Evolutionary conservation across 192 early-diverging fungal genomes (phyloP).

Genomic region (Backusella australiensis): DNA sequence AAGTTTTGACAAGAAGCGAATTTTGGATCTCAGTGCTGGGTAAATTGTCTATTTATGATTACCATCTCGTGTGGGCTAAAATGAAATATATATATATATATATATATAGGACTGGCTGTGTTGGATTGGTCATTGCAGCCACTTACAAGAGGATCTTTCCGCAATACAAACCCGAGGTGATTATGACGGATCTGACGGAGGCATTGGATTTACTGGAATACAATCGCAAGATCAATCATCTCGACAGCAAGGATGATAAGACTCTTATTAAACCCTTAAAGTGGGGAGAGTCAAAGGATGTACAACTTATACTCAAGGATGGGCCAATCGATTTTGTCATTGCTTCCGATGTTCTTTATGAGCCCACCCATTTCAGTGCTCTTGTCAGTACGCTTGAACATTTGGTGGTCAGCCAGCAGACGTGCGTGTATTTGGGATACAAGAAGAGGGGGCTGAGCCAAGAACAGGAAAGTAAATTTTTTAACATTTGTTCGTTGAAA

Average conservation of each 20-base stretch:
- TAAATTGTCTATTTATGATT: neutral
- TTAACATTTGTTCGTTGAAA: constrained; percentile 7
- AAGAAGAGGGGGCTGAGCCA: constrained; percentile 31
- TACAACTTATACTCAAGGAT: neutral
- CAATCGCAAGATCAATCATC: constrained; percentile 32
- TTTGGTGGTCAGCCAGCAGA: constrained; percentile 18
- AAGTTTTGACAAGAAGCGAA: constrained; percentile 25
- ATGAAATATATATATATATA: too few relatives aligned
- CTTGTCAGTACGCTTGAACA: constrained; percentile 34
- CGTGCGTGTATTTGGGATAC: constrained; percentile 40
- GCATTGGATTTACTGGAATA: constrained; percentile 31
- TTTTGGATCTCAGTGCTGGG: constrained; percentile 48
- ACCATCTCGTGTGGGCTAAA: neutral
- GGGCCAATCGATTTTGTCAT: constrained; percentile 37
- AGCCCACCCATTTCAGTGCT: constrained; percentile 11
- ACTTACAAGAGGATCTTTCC: neutral
- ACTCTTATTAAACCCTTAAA: constrained; percentile 12
- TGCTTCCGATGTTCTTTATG: constrained; percentile 48
- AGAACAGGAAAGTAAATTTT: constrained; percentile 27
- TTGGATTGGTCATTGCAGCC: constrained; percentile 10
- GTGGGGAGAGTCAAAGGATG: constrained; percentile 9
- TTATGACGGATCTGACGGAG: constrained; percentile 40
- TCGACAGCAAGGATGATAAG: neutral
- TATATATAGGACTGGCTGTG: constrained; percentile 12
- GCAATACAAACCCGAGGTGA: neutral